Evolutionary conservation across 2,329 filamentous ascomycete species (phyloP), one percentile per base, ranked within the genome.

Genomic region (Penicillium sp.): DNA sequence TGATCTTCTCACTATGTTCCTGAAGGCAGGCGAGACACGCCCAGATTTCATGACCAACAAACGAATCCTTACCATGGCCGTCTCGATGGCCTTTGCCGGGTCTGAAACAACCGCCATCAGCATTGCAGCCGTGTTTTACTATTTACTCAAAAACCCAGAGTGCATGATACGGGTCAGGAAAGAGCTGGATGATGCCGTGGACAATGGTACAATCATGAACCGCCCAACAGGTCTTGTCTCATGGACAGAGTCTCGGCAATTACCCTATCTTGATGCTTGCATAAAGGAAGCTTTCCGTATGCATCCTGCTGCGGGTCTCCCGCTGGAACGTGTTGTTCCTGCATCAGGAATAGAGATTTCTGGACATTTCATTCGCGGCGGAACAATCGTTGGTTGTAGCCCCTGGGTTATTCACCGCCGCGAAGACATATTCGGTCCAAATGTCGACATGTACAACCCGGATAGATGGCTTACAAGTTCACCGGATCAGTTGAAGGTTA

Each of bases 61-160:
- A 32, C 58, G 63, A 2, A 58, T 71, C 19, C 61, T 67, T 11
- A 66, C 66, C 8, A 69, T 67, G 66, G 61, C 65, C 13, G 60
- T 62, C 2, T 66, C 67, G 19, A 68, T 69, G 57, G 62, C 62
- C 10, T 65, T 82, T 88, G 90, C 90, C 0, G 89, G 89, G 3
- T 87, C 84, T 2, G 90, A 94, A 71, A 93, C 89, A 0, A 93
- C 89, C 0, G 89, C 87, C 36, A 92, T 92, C 66, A 84, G 82
- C 7, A 78, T 92, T 0, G 82, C 83, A 6, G 80, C 85, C 7
- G 81, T 91, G 0, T 89, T 93, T 65, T 92, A 92, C 72, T 86
- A 85, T 69, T 74, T 92, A 3, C 78, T 91, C 34, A 86, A 85
- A 65, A 82, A 85, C 62, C 85, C 85, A 0, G 11, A 26, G 19